Conservation (phyloP, 257 asterid genomes). For the Parsonsia alboflavescens region DNA sequence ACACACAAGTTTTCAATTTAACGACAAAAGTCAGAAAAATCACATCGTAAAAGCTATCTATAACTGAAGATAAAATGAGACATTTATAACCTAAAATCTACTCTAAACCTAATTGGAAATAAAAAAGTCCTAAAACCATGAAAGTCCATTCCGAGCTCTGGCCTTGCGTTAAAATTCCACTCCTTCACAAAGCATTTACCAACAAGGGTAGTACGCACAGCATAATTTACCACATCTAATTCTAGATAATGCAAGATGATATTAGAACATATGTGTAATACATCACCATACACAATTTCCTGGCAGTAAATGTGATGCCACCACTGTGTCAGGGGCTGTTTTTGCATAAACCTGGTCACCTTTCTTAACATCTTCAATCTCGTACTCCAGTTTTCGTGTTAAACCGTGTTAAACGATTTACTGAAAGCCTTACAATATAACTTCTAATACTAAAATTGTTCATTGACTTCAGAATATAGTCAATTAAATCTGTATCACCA, state of each 20-base stretch:
- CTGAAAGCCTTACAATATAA: constrained; percentile 49
- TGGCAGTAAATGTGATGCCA: constrained; percentile 14
- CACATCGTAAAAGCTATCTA: no score
- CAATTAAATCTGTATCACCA: constrained; percentile 93
- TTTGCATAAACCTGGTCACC: constrained; percentile 17
- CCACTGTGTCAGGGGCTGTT: constrained; percentile 16
- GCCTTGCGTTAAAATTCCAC: no score
- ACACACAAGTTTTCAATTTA: no score
- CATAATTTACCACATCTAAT: constrained; percentile 27
- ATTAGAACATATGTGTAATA: constrained; percentile 38
- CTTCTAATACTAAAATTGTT: constrained; percentile 70
- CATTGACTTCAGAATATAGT: constrained; percentile 79
- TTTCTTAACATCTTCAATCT: constrained; percentile 51
- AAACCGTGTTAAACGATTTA: constrained; percentile 53
- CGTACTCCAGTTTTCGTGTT: constrained; percentile 64
- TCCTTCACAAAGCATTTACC: constrained; percentile 76
- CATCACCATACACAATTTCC: constrained; percentile 37
- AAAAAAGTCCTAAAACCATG: no score
- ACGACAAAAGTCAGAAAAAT: no score
- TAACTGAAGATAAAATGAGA: no score
- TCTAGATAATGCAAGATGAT: constrained; percentile 42
- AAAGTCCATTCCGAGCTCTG: no score
- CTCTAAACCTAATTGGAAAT: no score
- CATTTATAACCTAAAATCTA: no score
- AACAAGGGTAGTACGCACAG: constrained; percentile 47